phyloP scores from a whole-genome alignment of 2,329 filamentous ascomycete genomes.

The Lachnellula suecica region DNA sequence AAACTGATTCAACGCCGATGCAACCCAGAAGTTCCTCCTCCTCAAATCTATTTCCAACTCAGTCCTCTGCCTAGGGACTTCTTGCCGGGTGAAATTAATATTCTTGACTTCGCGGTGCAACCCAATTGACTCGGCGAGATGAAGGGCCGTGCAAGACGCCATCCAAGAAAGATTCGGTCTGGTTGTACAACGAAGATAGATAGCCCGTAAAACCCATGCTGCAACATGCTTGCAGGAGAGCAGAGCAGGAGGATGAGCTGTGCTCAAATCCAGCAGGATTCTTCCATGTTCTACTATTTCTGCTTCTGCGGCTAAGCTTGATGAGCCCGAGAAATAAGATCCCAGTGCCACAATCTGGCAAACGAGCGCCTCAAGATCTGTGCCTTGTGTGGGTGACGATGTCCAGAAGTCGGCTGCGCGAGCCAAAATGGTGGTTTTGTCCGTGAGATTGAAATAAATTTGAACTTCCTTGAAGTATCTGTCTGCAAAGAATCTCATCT shows the following conservation, averaged over 20 bases:
- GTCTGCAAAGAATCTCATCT: conserved; percentile 29
- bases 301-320: conserved; percentile 24
- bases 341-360: conserved; percentile 34
- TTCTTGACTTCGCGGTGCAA: conserved; percentile 28
- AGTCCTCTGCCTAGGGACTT: conserved; percentile 5
- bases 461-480: conserved; percentile 32
- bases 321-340: conserved; percentile 31
- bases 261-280: conserved; percentile 20
- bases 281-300: conserved; percentile 27
- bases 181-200: conserved; percentile 29
- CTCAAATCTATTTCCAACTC: conserved; percentile 14
- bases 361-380: conserved; percentile 35
- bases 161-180: conserved; percentile 28
- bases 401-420: conserved; percentile 33
- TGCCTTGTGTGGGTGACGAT: conserved; percentile 19
- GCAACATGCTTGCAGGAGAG: conserved; percentile 23
- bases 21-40: conserved; percentile 23
- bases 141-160: conserved; percentile 25
- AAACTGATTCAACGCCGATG: conserved; percentile 19
- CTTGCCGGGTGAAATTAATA: conserved; percentile 6
- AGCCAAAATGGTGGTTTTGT: conserved; percentile 25
- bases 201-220: conserved; percentile 26
- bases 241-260: conserved; percentile 12
- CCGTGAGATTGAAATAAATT: conserved; percentile 34
- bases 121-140: conserved; percentile 29